Evolutionary conservation across 306 rosid genomes (phyloP), one percentile per base, ranked within the genome.

Genomic region (Macrotyloma uniflorum): DNA sequence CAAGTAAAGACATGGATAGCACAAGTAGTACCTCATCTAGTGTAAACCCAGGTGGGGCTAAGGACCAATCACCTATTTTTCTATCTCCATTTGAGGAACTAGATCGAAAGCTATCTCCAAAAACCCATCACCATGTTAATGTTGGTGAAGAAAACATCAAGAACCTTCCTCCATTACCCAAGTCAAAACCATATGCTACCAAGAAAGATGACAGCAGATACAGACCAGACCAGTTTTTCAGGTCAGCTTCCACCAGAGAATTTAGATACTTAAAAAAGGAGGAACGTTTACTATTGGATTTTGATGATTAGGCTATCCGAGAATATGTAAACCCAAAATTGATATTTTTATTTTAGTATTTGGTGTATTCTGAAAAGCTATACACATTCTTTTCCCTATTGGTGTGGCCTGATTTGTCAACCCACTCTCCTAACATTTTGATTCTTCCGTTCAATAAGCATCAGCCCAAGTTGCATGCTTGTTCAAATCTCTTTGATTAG

Each of bases 201-300:
- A 75, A 63, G 54, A 81, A 79, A 20, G 88, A 77, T 11, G 82
- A 83, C 28, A 69, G 26, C 85, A 62, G 69, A 36, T 77, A 81
- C 84, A 80, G 58, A 78, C 64, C 83, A 32, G 79, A 74, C 53
- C 88, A 66, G 33, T 67, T 84, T 70, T 82, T 76, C 71, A 92
- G 91, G 90, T 92, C 93, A 45, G 67, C 84, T 75, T 88, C 96
- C 73, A 84, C 91, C 9, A 84, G 94, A 90, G 97, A 92, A 74
- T 88, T 84, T 62, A 88, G 88, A 85, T 82, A 64, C 71, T 50
- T 65, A 22, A 67, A 51, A 75, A 32, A 19, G 33, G 81, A 83
- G 58, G 77, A 86, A 65, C 84, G 50, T 43, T 68, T 91, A 35
- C 67, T 79, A 35, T 80, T 79, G 40, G 85, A 82, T 14, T 55